Conservation (phyloP, 2,329 filamentous ascomycete genomes). For the Cladosporium sp. region DNA sequence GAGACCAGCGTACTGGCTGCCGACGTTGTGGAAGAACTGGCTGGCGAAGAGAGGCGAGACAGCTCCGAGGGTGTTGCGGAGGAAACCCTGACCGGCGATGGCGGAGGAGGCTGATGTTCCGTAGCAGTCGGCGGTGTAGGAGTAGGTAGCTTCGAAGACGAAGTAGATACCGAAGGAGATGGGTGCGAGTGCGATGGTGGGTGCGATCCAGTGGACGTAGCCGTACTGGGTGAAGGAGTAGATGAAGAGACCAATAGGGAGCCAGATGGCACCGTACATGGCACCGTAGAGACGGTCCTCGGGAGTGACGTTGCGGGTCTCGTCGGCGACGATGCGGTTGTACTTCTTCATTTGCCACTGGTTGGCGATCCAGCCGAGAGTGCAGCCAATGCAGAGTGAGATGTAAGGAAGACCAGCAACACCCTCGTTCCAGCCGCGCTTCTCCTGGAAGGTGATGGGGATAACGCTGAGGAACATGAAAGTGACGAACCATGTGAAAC, state of each 20-base stretch:
- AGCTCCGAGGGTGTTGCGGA: conserved; percentile 57
- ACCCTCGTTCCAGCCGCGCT: conserved; percentile 56
- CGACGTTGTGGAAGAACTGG: conserved; percentile 57
- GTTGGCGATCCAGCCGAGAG: conserved; percentile 52
- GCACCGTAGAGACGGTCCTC: conserved; percentile 54
- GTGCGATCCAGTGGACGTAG: conserved; percentile 53
- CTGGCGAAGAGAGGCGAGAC: conserved; percentile 56
- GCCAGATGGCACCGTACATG: conserved; percentile 50
- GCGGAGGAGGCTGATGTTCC: conserved; percentile 48
- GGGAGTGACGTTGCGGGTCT: conserved; percentile 42
- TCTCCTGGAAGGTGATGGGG: conserved; percentile 54
- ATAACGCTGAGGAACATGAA: conserved; percentile 58
- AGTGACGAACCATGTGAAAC: conserved; percentile 56
- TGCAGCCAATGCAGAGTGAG: conserved; percentile 52
- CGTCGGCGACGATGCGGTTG: conserved; percentile 43
- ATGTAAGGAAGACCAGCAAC: conserved; percentile 52
- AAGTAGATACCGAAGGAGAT: conserved; percentile 59
- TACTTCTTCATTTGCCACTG: conserved; percentile 56
- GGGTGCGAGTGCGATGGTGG: conserved; percentile 51
- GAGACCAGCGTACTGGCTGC: conserved; percentile 55
- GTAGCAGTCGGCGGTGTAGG: conserved; percentile 57
- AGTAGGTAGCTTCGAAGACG: conserved; percentile 51
- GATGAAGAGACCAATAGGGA: conserved; percentile 55
- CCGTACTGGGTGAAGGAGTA: conserved; percentile 58
- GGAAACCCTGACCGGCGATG: conserved; percentile 55